Evolutionary conservation across 129 eudicot genomes (phyloP).

Genomic region (Flaveria sonorensis): DNA sequence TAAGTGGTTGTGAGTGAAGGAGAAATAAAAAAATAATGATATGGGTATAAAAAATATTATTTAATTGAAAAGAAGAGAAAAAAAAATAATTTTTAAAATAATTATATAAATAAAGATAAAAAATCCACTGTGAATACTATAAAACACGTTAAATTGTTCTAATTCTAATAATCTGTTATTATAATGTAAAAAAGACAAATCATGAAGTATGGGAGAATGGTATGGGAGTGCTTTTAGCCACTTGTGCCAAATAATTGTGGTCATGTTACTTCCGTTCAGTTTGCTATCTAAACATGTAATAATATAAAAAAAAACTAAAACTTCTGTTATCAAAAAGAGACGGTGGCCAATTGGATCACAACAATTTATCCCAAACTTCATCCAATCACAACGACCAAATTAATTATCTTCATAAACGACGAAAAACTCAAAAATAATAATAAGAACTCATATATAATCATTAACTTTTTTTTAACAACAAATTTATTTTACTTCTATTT

Average conservation of each 20-base stretch:
- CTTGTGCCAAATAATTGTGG: slow-evolving; percentile 6
- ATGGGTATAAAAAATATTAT: too few relatives aligned
- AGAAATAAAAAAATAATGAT: too few relatives aligned
- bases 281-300: background rate
- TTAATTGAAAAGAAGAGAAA: too few relatives aligned
- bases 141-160: background rate
- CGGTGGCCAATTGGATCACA: slow-evolving; percentile 4
- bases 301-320: background rate
- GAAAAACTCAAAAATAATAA: background rate
- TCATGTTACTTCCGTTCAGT: slow-evolving; percentile 4
- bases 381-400: background rate
- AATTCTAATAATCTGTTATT: background rate
- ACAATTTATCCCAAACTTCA: background rate
- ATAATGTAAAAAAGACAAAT: background rate
- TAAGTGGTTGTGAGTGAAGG: too few relatives aligned
- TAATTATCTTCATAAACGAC: background rate
- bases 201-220: slow-evolving; percentile 21
- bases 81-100: too few relatives aligned
- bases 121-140: too few relatives aligned
- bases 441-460: background rate
- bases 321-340: background rate
- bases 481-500: too few relatives aligned
- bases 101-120: too few relatives aligned
- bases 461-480: too few relatives aligned
- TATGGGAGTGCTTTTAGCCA: slow-evolving; percentile 11